Evolutionary conservation across 2,329 filamentous ascomycete species (phyloP).

Genomic region (Claviceps capensis): DNA sequence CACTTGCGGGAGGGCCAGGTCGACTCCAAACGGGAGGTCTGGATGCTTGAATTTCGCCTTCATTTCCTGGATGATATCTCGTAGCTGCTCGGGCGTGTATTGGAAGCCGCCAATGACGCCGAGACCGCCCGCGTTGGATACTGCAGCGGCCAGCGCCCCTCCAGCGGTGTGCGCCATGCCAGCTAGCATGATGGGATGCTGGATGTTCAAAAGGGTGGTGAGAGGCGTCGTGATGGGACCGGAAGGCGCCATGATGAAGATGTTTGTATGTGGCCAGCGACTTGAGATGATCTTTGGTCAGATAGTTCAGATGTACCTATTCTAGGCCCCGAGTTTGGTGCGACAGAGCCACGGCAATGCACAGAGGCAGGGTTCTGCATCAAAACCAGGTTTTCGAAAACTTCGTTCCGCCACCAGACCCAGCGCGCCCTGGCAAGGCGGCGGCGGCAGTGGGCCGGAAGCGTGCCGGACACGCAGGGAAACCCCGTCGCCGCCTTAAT

Average conservation of each 20-base stretch:
- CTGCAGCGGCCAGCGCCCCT: slow-evolving; percentile 66
- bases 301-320: too few species aligned
- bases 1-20: slow-evolving; percentile 81
- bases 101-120: slow-evolving; percentile 60
- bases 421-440: too few species aligned
- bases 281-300: not conserved
- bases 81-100: slow-evolving; percentile 62
- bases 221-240: slow-evolving; percentile 62
- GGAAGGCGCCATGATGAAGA: slow-evolving; percentile 22
- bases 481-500: slow-evolving; percentile 2
- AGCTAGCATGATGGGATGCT: slow-evolving; percentile 80
- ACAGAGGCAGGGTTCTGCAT: too few species aligned
- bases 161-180: slow-evolving; percentile 85
- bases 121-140: slow-evolving; percentile 78
- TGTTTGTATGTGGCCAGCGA: not conserved
- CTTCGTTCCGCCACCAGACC: too few species aligned
- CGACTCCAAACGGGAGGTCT: slow-evolving; percentile 73
- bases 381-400: too few species aligned
- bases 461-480: slow-evolving; percentile 3
- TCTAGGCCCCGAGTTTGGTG: too few species aligned
- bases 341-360: too few species aligned
- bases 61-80: slow-evolving; percentile 71
- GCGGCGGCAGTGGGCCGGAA: not conserved
- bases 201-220: slow-evolving; percentile 64
- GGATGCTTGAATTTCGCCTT: slow-evolving; percentile 57